phyloP scores from a whole-genome alignment of 495 filamentous ascomycete species.

The Podospora pseudoanserina region DNA sequence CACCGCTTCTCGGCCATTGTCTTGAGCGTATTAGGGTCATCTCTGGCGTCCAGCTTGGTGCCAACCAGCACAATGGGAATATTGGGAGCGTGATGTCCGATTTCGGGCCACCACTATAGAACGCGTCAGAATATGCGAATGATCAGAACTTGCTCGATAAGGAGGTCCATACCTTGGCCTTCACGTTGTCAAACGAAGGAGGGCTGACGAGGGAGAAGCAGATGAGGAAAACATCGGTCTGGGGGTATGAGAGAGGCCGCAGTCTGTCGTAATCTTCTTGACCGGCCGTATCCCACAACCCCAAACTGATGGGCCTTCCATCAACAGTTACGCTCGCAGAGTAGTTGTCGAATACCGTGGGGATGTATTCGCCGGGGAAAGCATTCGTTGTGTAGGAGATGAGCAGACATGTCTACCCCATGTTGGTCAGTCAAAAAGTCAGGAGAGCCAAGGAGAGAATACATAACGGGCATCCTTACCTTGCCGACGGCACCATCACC shows the following conservation, averaged over 20 bases:
- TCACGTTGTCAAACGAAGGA: slow-evolving; percentile 95
- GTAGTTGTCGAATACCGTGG: slow-evolving; percentile 99
- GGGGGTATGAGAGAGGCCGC: slow-evolving; percentile 91
- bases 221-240: slow-evolving; percentile 97
- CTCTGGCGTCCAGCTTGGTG: slow-evolving; percentile 93
- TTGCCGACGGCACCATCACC: slow-evolving; percentile 99
- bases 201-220: slow-evolving; percentile 99
- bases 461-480: slow-evolving; percentile 48
- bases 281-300: slow-evolving; percentile 97
- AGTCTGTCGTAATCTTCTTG: slow-evolving; percentile 98
- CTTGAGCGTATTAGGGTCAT: slow-evolving; percentile 77
- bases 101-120: slow-evolving; percentile 87
- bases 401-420: slow-evolving; percentile 87
- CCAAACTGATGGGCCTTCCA: slow-evolving; percentile 92
- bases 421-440: slow-evolving; percentile 13
- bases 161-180: slow-evolving; percentile 69
- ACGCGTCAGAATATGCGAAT: slow-evolving; percentile 18
- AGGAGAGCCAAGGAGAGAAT: background rate
- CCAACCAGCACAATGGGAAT: slow-evolving; percentile 97
- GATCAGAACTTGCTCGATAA: background rate
- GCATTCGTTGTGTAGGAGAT: slow-evolving; percentile 99
- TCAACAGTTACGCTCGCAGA: slow-evolving; percentile 98
- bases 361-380: slow-evolving; percentile 98
- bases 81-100: slow-evolving; percentile 90
- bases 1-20: slow-evolving; percentile 78